Percentiles rank a stretch among this genome's conserved stretches.
phyloP scores from a whole-genome alignment of 257 asterid genomes.

The Primulina tabacum region DNA sequence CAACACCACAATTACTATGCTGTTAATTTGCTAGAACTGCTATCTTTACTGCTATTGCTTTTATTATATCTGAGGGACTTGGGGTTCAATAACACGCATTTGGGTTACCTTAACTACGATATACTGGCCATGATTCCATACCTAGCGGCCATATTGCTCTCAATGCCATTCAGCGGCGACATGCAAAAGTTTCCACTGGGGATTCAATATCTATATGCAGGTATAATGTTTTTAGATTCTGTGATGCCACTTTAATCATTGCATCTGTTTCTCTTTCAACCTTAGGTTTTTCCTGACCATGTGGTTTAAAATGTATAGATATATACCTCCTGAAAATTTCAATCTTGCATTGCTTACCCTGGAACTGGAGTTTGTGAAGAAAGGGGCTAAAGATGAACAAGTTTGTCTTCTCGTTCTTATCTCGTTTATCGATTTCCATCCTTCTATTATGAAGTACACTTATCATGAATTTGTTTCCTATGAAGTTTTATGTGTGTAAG shows the following conservation, averaged over 20 bases:
- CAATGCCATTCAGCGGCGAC: conserved; percentile 86
- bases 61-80: conserved; percentile 13
- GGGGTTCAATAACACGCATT: conserved; percentile 11
- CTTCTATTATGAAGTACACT: conserved; percentile 13
- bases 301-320: conserved; percentile 39
- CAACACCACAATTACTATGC: neutral
- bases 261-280: conserved; percentile 6
- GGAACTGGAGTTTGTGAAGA: conserved; percentile 97
- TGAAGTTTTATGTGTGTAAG: conserved; percentile 2
- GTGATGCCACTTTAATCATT: neutral
- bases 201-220: conserved; percentile 71
- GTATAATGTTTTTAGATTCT: conserved; percentile 32
- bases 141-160: conserved; percentile 69
- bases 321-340: conserved; percentile 77
- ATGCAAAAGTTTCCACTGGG: conserved; percentile 81
- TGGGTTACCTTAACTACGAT: conserved; percentile 58
- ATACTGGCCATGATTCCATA: conserved; percentile 59
- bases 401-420: conserved; percentile 35
- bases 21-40: conserved; percentile 1
- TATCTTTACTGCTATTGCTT: neutral
- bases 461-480: neutral
- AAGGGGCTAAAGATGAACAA: conserved; percentile 81
- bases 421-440: neutral
- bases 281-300: conserved; percentile 15
- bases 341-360: conserved; percentile 75